These are phyloP conservation scores for Eutrema japonicum DNA, from an alignment of 345 rosid genomes.

Conservation along the genomic window DNA sequence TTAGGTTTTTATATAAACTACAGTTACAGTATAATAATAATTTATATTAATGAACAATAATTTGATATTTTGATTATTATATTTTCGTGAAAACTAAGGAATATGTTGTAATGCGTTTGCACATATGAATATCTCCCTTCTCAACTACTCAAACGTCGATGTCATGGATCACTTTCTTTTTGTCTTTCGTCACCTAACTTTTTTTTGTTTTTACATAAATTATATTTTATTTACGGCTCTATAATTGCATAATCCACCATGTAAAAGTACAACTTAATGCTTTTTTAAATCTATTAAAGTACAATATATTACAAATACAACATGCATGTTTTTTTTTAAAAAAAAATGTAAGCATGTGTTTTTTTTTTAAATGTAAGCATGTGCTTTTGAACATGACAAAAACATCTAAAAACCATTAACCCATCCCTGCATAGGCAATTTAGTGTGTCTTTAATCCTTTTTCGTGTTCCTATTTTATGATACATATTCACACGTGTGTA, in stretches of 20 bases:
- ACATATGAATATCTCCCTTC: constrained; percentile 43
- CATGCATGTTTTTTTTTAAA: constrained; percentile 5
- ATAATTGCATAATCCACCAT: constrained; percentile 23
- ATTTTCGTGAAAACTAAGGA: constrained; percentile 45
- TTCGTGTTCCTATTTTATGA: neutral
- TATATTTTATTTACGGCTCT: constrained; percentile 25
- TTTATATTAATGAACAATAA: neutral
- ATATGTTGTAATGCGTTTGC: constrained; percentile 44
- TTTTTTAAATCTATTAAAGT: neutral
- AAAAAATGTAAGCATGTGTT: neutral
- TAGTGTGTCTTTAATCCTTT: neutral
- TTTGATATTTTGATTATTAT: constrained; percentile 20
- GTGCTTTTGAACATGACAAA: constrained; percentile 10
- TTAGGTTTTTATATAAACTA: neutral
- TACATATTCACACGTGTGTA: neutral
- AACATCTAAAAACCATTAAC: constrained; percentile 8
- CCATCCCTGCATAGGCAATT: constrained; percentile 3
- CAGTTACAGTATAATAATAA: neutral
- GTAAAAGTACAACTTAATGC: constrained; percentile 11
- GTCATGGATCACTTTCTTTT: constrained; percentile 40
- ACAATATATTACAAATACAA: neutral
- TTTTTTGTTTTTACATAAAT: constrained; percentile 13
- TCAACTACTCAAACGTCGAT: constrained; percentile 48
- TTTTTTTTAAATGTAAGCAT: too few species aligned
- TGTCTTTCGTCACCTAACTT: constrained; percentile 41